phyloP scores from a whole-genome alignment of 1,284 basidiomycete species.

The Cutaneotrichosporon sp. region DNA sequence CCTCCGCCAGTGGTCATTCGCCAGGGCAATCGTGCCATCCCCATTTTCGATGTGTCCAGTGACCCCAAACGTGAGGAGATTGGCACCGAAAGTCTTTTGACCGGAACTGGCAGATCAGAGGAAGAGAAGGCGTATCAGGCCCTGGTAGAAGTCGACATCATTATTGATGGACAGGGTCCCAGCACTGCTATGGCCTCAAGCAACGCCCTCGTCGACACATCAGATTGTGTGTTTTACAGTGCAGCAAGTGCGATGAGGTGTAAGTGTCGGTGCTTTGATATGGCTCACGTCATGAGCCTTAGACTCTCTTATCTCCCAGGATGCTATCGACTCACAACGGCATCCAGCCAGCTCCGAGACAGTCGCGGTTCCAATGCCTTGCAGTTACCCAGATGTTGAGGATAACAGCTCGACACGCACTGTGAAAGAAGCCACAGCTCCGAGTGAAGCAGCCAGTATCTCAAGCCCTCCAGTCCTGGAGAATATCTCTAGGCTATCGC shows the following conservation, averaged over 20 bases:
- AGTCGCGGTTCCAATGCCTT: not conserved
- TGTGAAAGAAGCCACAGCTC: not conserved
- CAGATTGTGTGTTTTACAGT: not conserved
- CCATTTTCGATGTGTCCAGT: slow-evolving; percentile 40
- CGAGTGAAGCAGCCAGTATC: not conserved
- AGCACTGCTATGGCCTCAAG: not conserved
- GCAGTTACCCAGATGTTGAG: not conserved
- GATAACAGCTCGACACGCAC: not conserved
- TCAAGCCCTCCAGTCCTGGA: too few species aligned
- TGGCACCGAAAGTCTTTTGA: too few species aligned
- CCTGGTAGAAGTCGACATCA: not conserved
- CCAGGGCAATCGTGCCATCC: slow-evolving; percentile 53
- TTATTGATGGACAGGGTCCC: not conserved
- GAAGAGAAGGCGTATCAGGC: not conserved
- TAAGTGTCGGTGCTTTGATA: not conserved
- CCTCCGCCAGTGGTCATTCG: too few species aligned
- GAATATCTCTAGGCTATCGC: too few species aligned
- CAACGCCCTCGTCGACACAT: not conserved
- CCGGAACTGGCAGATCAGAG: not conserved
- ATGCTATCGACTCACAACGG: not conserved
- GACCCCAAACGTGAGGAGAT: not conserved
- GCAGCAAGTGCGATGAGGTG: not conserved
- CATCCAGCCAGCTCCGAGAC: not conserved
- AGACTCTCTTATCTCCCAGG: not conserved
- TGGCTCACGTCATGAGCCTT: not conserved